Conservation (phyloP, 2,329 filamentous ascomycete genomes). For the Alternaria angustiovoidea region DNA sequence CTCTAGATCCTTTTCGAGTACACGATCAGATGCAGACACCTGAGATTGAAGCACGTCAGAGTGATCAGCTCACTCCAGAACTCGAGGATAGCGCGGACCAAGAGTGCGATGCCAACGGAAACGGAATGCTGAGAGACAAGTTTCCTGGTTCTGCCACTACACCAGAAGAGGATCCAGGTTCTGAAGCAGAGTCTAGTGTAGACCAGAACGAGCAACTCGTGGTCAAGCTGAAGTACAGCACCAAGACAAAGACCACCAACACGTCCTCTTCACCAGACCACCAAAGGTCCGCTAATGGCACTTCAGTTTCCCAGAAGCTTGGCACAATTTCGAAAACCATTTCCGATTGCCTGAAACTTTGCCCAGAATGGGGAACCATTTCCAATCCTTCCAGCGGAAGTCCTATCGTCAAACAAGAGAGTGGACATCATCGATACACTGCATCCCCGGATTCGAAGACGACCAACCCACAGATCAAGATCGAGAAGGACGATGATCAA, state of each 20-base stretch:
- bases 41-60: background rate
- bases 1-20: background rate
- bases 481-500: background rate
- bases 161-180: background rate
- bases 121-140: background rate
- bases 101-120: background rate
- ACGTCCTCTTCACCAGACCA: background rate
- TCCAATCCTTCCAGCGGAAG: background rate
- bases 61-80: background rate
- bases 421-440: background rate
- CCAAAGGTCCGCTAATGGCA: background rate
- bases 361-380: no score
- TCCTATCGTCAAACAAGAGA: background rate
- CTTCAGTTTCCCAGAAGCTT: background rate
- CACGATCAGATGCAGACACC: background rate
- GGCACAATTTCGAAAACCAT: no score
- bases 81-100: background rate
- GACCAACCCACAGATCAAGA: background rate
- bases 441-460: no score
- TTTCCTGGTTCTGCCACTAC: background rate
- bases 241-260: background rate
- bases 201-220: background rate
- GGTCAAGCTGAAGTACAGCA: slow-evolving; percentile 5
- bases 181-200: background rate
- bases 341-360: no score